Conservation (phyloP, 2,329 filamentous ascomycete species). For the Cercospora beticola region DNA sequence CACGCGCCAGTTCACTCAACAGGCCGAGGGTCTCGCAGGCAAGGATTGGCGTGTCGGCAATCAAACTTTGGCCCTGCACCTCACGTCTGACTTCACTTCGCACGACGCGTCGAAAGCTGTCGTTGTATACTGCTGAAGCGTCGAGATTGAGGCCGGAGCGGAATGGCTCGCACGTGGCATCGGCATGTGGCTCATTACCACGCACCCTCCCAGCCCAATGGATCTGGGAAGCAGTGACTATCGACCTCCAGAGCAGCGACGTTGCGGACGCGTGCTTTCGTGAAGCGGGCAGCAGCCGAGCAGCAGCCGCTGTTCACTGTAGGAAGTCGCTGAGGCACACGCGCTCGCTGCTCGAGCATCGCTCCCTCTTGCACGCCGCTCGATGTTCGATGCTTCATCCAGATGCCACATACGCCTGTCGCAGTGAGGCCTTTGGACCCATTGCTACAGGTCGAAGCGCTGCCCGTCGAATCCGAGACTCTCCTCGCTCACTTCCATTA, state of each 20-base stretch:
- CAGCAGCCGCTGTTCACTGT: background rate
- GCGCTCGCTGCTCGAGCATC: background rate
- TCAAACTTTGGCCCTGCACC: background rate
- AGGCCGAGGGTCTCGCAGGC: background rate
- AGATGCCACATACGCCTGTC: background rate
- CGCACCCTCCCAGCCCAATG: background rate
- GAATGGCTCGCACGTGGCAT: background rate
- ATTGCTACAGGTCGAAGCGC: constrained; percentile 9
- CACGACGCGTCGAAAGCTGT: background rate
- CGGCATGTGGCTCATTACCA: background rate
- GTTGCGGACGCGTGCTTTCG: background rate
- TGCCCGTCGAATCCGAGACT: background rate
- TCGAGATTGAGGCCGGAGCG: background rate
- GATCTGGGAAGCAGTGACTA: background rate
- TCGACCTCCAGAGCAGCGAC: background rate
- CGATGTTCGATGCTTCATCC: background rate
- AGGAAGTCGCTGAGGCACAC: background rate
- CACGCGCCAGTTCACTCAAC: background rate
- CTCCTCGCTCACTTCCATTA: background rate
- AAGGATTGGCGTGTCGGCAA: constrained; percentile 2
- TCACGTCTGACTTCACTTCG: background rate
- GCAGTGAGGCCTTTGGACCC: background rate
- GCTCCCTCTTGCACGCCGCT: background rate
- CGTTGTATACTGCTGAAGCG: background rate
- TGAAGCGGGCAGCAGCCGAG: background rate